Evolutionary conservation across 208 protist genomes (phyloP), one percentile per base, ranked within the genome.

Genomic region (Herpetomonas tarakana): DNA sequence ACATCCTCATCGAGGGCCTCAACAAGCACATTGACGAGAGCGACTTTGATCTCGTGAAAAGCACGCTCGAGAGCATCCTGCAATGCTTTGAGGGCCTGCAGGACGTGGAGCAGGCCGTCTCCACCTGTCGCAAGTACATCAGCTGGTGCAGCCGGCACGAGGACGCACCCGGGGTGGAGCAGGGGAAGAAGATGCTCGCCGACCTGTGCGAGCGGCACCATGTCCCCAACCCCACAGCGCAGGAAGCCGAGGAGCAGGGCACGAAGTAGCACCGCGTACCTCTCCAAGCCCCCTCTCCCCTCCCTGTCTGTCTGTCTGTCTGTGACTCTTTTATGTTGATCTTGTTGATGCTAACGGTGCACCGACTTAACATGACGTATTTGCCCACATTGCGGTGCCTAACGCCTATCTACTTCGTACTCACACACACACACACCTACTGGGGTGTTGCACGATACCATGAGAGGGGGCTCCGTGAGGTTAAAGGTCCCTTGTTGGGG

Each of bases 11-110:
- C 38, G 90, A 92, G 55, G 86, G 65, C 0, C 69, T 96, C 3
- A 89, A 91, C 68, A 47, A 68, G 58, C 86, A 96, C 71, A 91
- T 93, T 63, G 90, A 96, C 47, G 90, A 92, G 46, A 85, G 81
- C 38, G 88, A 93, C 67, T 76, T 82, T 26, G 67, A 76, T 0
- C 50, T 78, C 11, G 90, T 93, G 2, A 96, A 96, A 71, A 67
- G 53, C 21, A 91, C 82, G 21, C 77, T 96, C 25, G 38, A 75
- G 57, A 54, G 66, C 25, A 84, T 93, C 25, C 24, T 92, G 44
- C 53, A 77, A 18, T 96, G 85, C 65, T 96, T 96, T 62, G 87
- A 91, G 52, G 86, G 81, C n/a, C 71, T 96, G n/a, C 68, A 71
- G 14, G 90, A 96, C 52, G 67, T 70, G 19, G 51, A 69, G 16